Percentiles rank a stretch among this genome's conserved stretches.
Conservation (phyloP, 2,329 filamentous ascomycete genomes). For the Calonectria hongkongensis region DNA sequence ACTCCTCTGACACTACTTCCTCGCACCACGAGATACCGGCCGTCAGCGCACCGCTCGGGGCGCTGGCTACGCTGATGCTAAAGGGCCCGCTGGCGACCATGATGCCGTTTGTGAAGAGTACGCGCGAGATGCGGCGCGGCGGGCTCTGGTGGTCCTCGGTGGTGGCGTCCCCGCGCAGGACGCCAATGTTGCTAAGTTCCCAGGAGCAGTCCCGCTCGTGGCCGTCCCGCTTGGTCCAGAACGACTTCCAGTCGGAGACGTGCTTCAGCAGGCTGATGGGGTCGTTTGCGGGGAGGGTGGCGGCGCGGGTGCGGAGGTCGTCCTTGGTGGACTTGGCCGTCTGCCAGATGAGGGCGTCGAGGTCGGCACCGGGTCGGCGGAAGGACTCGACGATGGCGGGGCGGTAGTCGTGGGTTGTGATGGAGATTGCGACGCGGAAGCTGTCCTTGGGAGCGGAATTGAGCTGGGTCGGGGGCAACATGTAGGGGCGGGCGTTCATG, state of each 20-base stretch:
- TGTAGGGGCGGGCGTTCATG: slow-evolving; percentile 66
- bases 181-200: slow-evolving; percentile 73
- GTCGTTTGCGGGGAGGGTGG: slow-evolving; percentile 65
- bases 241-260: slow-evolving; percentile 65
- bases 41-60: slow-evolving; percentile 62
- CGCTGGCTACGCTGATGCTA: slow-evolving; percentile 68
- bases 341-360: slow-evolving; percentile 64
- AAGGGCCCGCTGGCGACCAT: slow-evolving; percentile 66
- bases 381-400: slow-evolving; percentile 51
- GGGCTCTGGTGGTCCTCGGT: slow-evolving; percentile 45
- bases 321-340: slow-evolving; percentile 60
- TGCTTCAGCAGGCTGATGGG: slow-evolving; percentile 63
- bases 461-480: slow-evolving; percentile 46
- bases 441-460: slow-evolving; percentile 55
- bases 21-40: slow-evolving; percentile 70
- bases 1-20: slow-evolving; percentile 60
- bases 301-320: slow-evolving; percentile 58
- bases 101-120: slow-evolving; percentile 70
- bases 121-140: slow-evolving; percentile 63
- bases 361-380: slow-evolving; percentile 46
- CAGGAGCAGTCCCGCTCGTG: slow-evolving; percentile 65
- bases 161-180: slow-evolving; percentile 55
- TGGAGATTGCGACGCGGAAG: slow-evolving; percentile 65
- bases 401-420: slow-evolving; percentile 57
- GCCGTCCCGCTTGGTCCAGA: slow-evolving; percentile 65